These are phyloP conservation scores for Teratosphaeria nubilosa DNA, from an alignment of 2,329 filamentous ascomycete genomes.

Conservation along the genomic window DNA sequence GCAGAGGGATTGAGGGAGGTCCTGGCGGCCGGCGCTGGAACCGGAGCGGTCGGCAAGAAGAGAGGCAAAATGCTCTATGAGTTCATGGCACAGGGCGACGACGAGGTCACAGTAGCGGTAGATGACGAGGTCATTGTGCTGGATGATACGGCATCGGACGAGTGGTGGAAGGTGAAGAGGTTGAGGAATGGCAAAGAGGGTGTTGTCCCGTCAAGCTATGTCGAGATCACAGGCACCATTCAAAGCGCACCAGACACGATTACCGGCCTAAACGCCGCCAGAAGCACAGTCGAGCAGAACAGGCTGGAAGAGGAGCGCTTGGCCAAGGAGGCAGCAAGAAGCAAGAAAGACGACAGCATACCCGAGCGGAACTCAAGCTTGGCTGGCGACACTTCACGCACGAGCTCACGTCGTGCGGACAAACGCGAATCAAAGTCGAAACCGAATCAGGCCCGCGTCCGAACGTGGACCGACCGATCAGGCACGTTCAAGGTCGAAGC, in stretches of 20 bases:
- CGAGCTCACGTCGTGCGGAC: background rate
- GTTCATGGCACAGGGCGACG: conserved; percentile 91
- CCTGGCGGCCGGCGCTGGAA: conserved; percentile 65
- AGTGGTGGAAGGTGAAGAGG: conserved; percentile 95
- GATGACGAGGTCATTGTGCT: conserved; percentile 86
- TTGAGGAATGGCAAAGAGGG: conserved; percentile 89
- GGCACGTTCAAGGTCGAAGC: conserved; percentile 96
- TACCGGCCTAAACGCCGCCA: conserved; percentile 48
- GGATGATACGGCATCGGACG: conserved; percentile 84
- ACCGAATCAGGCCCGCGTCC: conserved; percentile 71
- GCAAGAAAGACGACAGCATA: conserved; percentile 49
- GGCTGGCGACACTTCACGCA: conserved; percentile 30
- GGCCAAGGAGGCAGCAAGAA: conserved; percentile 67
- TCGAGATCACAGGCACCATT: conserved; percentile 70
- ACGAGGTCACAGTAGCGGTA: conserved; percentile 83
- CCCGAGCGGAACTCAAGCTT: conserved; percentile 74
- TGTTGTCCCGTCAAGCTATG: conserved; percentile 91
- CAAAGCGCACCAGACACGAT: conserved; percentile 39
- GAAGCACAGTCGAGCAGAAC: conserved; percentile 67
- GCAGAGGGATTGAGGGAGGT: conserved; percentile 81
- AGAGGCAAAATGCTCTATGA: conserved; percentile 85
- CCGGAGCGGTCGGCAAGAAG: conserved; percentile 51
- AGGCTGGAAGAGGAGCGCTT: conserved; percentile 71
- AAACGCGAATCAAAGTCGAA: conserved; percentile 54
- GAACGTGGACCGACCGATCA: conserved; percentile 89